phyloP scores from a whole-genome alignment of 208 protist genomes.

The Phytomonas francai region DNA sequence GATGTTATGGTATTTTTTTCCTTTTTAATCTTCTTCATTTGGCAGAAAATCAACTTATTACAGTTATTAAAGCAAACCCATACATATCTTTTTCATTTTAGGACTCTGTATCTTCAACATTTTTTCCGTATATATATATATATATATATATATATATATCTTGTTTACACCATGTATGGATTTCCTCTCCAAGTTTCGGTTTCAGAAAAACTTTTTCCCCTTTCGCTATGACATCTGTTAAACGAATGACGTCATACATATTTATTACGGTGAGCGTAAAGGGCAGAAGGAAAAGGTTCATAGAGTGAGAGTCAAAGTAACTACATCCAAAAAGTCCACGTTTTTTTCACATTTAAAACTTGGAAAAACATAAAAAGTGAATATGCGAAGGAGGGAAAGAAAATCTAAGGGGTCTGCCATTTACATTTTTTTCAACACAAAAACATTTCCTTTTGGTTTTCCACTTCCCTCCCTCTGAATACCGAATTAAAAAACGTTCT shows the following conservation, averaged over 20 bases:
- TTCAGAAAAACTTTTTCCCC: background rate
- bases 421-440: background rate
- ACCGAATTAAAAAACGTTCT: background rate
- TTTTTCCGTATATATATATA: conserved; percentile 10
- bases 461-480: background rate
- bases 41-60: conserved; percentile 6
- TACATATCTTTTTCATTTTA: background rate
- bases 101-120: conserved; percentile 4
- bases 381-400: background rate
- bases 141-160: background rate
- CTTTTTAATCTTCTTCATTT: conserved; percentile 10
- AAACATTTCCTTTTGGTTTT: background rate
- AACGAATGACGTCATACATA: background rate
- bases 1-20: background rate
- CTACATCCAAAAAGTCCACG: conserved; percentile 6
- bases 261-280: background rate
- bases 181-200: background rate
- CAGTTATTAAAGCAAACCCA: background rate
- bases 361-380: background rate
- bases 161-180: conserved; percentile 8
- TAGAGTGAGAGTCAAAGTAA: conserved; percentile 16
- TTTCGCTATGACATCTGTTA: background rate
- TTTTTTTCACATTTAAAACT: conserved; percentile 15
- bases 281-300: conserved; percentile 1
- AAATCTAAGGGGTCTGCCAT: background rate